Evolutionary conservation across 164 flowering plant species (phyloP), one percentile per base, ranked within the genome.

Genomic region (Magnolia kwangsiensis): DNA sequence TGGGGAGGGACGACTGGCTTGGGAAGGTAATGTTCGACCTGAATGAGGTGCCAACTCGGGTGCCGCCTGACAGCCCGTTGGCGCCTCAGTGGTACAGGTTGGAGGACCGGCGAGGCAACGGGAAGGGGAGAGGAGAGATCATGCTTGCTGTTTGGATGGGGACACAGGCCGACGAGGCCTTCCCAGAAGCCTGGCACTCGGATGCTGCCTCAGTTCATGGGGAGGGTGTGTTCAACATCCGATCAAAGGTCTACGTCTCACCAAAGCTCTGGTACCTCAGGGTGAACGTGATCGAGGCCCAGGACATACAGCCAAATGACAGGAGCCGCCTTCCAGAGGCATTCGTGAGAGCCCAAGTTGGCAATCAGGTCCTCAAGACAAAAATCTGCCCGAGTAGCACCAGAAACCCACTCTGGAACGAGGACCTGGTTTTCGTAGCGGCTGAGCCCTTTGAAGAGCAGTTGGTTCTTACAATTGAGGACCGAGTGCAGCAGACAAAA

Each of bases 121-220:
- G 75, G 58, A 90, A 87, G 79, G 61, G 61, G 61, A 55, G 10
- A 16, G 95, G 95, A 58, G 92, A 92, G 74, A 74, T 92, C 0
- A 91, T 91, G 97, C 86, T 91, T 27, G 94, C 97, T 3, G 95
- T 91, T 49, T 91, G 97, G 97, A 88, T 92, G 88, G 97, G 94
- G 67, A 91, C 95, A 1, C 95, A 91, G 75, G 95, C 94, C n/a
- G 95, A 92, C 78, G 97, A 92, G 78, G 95, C 97, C 11, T 92
- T 91, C 69, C 88, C 97, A 8, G 95, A 91, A 67, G 90, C 97
- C 19, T 90, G 94, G 93, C 95, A 91, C 69, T 80, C 96, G 1
- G 97, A 93, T 79, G 92, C 94, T 27, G 86, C 97, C 14, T 82
- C 88, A 0, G 94, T 89, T 69, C 86, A 83, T 4, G 96, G 93